Evolutionary conservation across 108 stramenopile species (phyloP).

Genomic region (Nannochloropsis gaditana): DNA sequence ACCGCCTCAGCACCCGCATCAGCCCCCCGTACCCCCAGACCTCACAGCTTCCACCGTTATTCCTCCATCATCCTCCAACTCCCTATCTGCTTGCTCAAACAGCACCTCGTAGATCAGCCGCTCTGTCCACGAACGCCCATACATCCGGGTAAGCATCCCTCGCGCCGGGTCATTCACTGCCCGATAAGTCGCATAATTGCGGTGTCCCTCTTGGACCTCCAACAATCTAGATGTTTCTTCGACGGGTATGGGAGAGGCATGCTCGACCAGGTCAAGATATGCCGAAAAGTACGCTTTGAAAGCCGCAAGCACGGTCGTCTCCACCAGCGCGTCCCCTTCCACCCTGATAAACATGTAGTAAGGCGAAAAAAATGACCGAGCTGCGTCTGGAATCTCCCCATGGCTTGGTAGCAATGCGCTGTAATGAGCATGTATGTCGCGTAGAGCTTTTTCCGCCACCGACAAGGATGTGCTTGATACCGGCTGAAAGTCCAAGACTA

Average conservation of each 20-base stretch:
- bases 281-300: neutral
- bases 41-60: neutral
- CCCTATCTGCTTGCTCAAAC: slow-evolving; percentile 30
- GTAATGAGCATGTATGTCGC: neutral
- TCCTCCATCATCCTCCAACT: neutral
- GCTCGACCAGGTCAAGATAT: slow-evolving; percentile 13
- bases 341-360: neutral
- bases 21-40: too few relatives aligned
- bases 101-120: slow-evolving; percentile 31
- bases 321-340: neutral
- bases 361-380: neutral
- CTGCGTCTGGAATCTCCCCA: slow-evolving; percentile 9
- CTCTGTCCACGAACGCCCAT: slow-evolving; percentile 42
- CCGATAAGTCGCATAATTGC: neutral
- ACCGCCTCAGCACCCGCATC: too few relatives aligned
- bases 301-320: neutral
- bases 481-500: slow-evolving; percentile 12
- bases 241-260: neutral
- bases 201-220: neutral
- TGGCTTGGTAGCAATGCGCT: neutral
- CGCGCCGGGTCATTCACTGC: slow-evolving; percentile 43
- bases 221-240: neutral
- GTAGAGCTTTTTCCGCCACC: neutral
- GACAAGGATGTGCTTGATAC: neutral
- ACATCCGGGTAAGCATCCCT: slow-evolving; percentile 46